Evolutionary conservation across 305 asterid species (phyloP).

Genomic region (Rubia peregrina): DNA sequence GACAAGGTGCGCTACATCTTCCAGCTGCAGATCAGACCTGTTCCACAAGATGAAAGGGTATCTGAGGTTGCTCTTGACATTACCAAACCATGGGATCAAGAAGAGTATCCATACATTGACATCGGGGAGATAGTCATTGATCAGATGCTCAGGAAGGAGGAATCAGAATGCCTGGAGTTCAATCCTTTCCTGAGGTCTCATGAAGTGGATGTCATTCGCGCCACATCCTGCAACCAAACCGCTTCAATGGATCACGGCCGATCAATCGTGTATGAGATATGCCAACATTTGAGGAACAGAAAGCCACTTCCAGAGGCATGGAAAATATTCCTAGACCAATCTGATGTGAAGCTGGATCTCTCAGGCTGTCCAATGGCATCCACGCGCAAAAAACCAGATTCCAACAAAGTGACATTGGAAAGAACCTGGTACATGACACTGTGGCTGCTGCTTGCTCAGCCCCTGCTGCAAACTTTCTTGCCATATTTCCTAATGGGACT

Average conservation of each 20-base stretch:
- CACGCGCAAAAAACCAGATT: conserved; percentile 14
- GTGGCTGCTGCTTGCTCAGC: conserved; percentile 47
- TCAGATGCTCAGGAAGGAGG: conserved; percentile 31
- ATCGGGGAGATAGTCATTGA: conserved; percentile 46
- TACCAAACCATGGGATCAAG: conserved; percentile 53
- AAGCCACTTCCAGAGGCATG: conserved; percentile 56
- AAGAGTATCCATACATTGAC: conserved; percentile 39
- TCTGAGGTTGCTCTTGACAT: conserved; percentile 46
- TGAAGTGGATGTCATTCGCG: conserved; percentile 50
- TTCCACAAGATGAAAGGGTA: conserved; percentile 37
- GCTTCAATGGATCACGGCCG: conserved; percentile 66
- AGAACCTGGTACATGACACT: conserved; percentile 54
- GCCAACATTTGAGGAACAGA: conserved; percentile 48
- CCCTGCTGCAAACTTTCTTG: conserved; percentile 49
- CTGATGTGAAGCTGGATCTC: conserved; percentile 47
- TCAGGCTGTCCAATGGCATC: conserved; percentile 52
- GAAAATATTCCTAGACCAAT: conserved; percentile 43
- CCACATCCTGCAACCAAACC: conserved; percentile 47
- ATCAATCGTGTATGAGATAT: conserved; percentile 47
- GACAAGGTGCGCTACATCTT: conserved; percentile 37
- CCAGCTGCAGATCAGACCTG: conserved; percentile 43
- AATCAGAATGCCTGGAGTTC: conserved; percentile 47
- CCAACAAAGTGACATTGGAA: conserved; percentile 36
- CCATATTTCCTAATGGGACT: conserved; percentile 48
- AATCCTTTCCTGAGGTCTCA: conserved; percentile 44